phyloP scores from a whole-genome alignment of 768 basidiomycete species.

The Lyophyllum shimeji region DNA sequence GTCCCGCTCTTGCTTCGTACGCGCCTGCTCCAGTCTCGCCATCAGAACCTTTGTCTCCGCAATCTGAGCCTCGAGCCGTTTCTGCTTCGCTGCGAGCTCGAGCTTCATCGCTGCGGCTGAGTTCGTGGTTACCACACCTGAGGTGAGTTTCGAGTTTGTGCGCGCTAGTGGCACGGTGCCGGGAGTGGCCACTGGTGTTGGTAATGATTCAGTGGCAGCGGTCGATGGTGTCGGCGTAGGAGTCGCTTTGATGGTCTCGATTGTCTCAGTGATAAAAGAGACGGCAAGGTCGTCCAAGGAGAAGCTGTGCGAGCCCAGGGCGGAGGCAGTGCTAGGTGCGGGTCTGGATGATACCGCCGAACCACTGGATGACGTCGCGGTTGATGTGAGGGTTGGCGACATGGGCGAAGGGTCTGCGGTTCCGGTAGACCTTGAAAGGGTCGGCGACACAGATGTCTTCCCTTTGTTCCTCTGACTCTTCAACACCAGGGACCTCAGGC shows the following conservation, averaged over 20 bases:
- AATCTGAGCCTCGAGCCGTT: slow-evolving; percentile 49
- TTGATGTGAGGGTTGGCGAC: background rate
- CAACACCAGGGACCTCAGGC: slow-evolving; percentile 36
- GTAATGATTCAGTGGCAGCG: background rate
- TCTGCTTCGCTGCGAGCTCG: slow-evolving; percentile 48
- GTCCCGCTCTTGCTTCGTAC: slow-evolving; percentile 53
- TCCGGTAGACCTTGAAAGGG: slow-evolving; percentile 3
- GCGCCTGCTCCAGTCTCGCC: slow-evolving; percentile 41
- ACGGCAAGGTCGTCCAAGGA: slow-evolving; percentile 55
- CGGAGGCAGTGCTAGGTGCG: slow-evolving; percentile 10
- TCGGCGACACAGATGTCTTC: slow-evolving; percentile 3
- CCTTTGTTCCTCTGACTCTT: slow-evolving; percentile 35
- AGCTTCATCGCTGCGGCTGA: slow-evolving; percentile 4
- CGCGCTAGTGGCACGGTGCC: no score
- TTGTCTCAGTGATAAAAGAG: slow-evolving; percentile 58
- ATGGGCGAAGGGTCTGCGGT: slow-evolving; percentile 5
- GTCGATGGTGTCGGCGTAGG: slow-evolving; percentile 11
- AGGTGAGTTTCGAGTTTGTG: no score
- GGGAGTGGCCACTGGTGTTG: slow-evolving; percentile 3
- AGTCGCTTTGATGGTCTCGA: slow-evolving; percentile 40
- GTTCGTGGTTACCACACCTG: background rate
- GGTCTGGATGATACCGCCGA: background rate
- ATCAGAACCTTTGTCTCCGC: slow-evolving; percentile 53
- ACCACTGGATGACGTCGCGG: background rate
- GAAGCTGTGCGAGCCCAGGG: slow-evolving; percentile 18